These are phyloP conservation scores for Sutorius australiensis DNA, from an alignment of 768 basidiomycete species.

Conservation along the genomic window DNA sequence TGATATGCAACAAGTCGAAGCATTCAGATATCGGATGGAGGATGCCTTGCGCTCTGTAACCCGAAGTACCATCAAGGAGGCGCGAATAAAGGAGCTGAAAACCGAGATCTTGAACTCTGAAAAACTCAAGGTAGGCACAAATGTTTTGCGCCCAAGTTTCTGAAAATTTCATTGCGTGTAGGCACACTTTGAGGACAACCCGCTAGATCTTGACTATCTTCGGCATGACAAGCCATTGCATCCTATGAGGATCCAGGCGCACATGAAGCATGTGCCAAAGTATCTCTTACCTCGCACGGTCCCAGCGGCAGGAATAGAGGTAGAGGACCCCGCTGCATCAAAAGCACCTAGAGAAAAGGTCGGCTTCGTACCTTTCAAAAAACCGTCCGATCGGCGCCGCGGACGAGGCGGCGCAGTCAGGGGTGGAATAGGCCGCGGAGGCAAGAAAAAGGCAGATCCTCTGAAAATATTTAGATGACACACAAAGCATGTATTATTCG, in stretches of 20 bases:
- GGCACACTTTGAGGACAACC: constrained; percentile 98
- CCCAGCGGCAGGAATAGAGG: constrained; percentile 40
- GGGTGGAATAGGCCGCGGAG: constrained; percentile 31
- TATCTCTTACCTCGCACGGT: constrained; percentile 81
- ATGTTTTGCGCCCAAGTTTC: neutral
- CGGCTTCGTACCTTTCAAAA: constrained; percentile 75
- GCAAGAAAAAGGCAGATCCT: constrained; percentile 77
- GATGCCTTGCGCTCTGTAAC: constrained; percentile 91
- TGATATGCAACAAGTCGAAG: constrained; percentile 94
- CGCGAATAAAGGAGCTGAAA: constrained; percentile 90
- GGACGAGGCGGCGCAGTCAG: constrained; percentile 51
- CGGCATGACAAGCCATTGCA: constrained; percentile 94
- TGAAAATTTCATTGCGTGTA: constrained; percentile 31
- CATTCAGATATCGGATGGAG: constrained; percentile 97
- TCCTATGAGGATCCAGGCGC: constrained; percentile 83
- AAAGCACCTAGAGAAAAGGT: constrained; percentile 29
- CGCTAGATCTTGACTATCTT: constrained; percentile 85
- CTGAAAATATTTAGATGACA: constrained; percentile 65
- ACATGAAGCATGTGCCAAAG: constrained; percentile 94
- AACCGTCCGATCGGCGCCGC: constrained; percentile 43
- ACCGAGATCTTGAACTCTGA: constrained; percentile 92
- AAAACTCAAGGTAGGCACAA: constrained; percentile 77
- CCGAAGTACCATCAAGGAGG: constrained; percentile 80
- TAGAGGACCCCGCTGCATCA: constrained; percentile 12
- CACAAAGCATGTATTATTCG: neutral